A percentile compares a stretch with the other conserved stretches of the same genome.
phyloP scores from a whole-genome alignment of 1,139 yeast genomes.

The Pichia sp. region DNA sequence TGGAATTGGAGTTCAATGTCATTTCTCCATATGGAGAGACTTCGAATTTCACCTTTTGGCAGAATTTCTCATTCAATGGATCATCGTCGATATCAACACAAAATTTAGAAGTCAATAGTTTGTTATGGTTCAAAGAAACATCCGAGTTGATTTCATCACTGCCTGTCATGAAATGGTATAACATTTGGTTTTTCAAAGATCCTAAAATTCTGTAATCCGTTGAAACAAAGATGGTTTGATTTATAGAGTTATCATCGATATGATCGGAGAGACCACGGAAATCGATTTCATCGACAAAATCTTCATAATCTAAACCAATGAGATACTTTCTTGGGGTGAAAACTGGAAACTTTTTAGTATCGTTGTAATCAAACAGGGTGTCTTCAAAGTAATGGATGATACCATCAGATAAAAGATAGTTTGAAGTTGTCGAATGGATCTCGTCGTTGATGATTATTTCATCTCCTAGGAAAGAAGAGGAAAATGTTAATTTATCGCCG shows the following conservation, averaged over 20 bases:
- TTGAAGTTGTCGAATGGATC: slow-evolving; percentile 36
- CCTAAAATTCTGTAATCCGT: slow-evolving; percentile 18
- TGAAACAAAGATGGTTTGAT: slow-evolving; percentile 60
- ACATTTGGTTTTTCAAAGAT: slow-evolving; percentile 38
- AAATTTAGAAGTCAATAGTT: slow-evolving; percentile 45
- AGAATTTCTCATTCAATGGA: slow-evolving; percentile 24
- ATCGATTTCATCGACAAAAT: slow-evolving; percentile 67
- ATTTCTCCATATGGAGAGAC: slow-evolving; percentile 27
- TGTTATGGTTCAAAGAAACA: slow-evolving; percentile 27
- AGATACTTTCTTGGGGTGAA: slow-evolving; percentile 68
- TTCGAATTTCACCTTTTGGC: slow-evolving; percentile 46
- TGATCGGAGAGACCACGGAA: slow-evolving; percentile 58
- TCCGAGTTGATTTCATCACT: slow-evolving; percentile 33
- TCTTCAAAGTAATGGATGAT: slow-evolving; percentile 56
- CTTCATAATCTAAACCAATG: slow-evolving; percentile 64
- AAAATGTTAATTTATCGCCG: slow-evolving; percentile 27
- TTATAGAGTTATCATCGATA: slow-evolving; percentile 50
- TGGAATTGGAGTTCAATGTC: slow-evolving; percentile 34
- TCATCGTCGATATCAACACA: slow-evolving; percentile 36
- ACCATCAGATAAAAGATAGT: slow-evolving; percentile 56
- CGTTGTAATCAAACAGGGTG: slow-evolving; percentile 37
- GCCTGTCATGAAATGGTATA: slow-evolving; percentile 70
- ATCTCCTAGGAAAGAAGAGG: slow-evolving; percentile 34
- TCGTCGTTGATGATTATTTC: slow-evolving; percentile 32
- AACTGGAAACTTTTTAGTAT: slow-evolving; percentile 36